Evolutionary conservation across 2,329 filamentous ascomycete species (phyloP), one percentile per base, ranked within the genome.

Genomic region (Sporothrix euskadiensis): DNA sequence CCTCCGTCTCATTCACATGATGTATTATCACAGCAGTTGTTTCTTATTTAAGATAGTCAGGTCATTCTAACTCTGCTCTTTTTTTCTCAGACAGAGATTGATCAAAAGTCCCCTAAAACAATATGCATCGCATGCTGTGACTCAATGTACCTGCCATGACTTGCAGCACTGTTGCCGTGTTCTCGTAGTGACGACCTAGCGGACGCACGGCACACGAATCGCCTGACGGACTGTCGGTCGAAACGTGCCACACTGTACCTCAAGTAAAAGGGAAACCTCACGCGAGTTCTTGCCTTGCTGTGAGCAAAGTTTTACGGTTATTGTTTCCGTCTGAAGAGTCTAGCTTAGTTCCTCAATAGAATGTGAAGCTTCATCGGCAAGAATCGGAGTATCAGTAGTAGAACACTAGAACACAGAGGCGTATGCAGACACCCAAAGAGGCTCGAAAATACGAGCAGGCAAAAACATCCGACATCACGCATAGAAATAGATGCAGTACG

Each of bases 11-110:
- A n/a, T 14, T 66, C 35, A 14, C n/a, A 49, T 3, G 26, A 22
- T 69, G 65, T 69, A 69, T 5, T 32, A 69, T 32, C 44, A 49
- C 63, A 26, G 12, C 44, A 66, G 41, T 49, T 61, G 5, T 14
- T 19, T 6, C 14, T 22, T 30, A 14, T 63, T 35, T 44, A 6
- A 49, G 26, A 41, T 49, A 66, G 41, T 22, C 8, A 47, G 10
- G 32, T 19, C 8, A 7, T 30, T 30, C n/a, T 6, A 49, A 19
- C 41, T 32, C n/a, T 65, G 35, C 19, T 39, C 32, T 44, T n/a
- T n/a, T 12, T 14, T 10, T 39, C 3, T 26, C 35, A 65, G 39
- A 63, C 59, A 65, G 8, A 65, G 44, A 65, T 44, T 44, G 59
- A 44, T 44, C 10, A 41, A 65, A 65, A 22, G 26, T n/a, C n/a